Conservation (phyloP, 441 rosid species). For the Eutrema salsugineum region DNA sequence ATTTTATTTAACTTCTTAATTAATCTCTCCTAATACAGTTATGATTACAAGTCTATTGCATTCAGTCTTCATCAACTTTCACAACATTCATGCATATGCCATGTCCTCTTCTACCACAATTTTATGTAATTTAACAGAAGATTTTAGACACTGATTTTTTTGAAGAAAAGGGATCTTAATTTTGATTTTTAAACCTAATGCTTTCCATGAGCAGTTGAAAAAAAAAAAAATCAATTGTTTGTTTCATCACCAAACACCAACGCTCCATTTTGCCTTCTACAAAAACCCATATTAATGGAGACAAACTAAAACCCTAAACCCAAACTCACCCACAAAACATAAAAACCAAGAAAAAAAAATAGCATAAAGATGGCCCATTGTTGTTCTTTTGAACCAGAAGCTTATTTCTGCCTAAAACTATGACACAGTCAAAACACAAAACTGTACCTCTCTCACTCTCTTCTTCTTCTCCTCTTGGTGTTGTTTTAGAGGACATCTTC, state of each 20-base stretch:
- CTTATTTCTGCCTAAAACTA: slow-evolving; percentile 13
- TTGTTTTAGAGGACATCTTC: neutral
- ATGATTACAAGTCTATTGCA: neutral
- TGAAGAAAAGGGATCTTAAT: neutral
- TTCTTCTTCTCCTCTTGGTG: neutral
- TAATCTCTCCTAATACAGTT: neutral
- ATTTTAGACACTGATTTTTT: neutral
- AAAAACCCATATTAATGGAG: slow-evolving; percentile 9
- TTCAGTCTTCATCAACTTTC: neutral
- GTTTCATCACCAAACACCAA: slow-evolving; percentile 6
- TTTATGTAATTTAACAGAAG: neutral
- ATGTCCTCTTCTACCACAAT: neutral
- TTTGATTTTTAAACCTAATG: neutral
- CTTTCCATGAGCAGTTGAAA: slow-evolving; percentile 5
- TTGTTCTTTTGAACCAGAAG: slow-evolving; percentile 1
- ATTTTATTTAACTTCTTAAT: neutral
- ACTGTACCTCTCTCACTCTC: slow-evolving; percentile 11
- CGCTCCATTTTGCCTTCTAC: slow-evolving; percentile 9
- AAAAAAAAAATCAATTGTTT: neutral
- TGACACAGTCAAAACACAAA: slow-evolving; percentile 26
- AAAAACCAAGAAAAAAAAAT: neutral
- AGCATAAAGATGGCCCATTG: slow-evolving; percentile 1
- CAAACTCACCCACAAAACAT: slow-evolving; percentile 12
- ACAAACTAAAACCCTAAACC: neutral
- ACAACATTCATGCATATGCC: neutral